Evolutionary conservation across 805 yeast genomes (phyloP).

Genomic region (Candida maesae): DNA sequence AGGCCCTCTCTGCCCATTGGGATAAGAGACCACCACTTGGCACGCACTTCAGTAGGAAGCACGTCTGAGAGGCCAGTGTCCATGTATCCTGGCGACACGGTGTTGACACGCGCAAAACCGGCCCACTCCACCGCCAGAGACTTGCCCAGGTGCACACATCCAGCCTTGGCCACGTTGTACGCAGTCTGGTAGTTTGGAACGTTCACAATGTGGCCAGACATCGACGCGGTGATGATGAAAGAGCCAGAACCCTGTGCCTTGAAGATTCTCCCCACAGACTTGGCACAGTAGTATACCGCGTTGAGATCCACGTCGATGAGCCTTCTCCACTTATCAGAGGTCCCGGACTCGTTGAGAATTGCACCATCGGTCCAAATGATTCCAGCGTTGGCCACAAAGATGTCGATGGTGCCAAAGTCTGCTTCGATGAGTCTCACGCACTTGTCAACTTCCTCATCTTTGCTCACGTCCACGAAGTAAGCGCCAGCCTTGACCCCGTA

Average conservation of each 20-base stretch:
- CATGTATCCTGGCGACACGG: slow-evolving; percentile 85
- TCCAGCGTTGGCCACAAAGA: slow-evolving; percentile 89
- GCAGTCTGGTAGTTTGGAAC: slow-evolving; percentile 84
- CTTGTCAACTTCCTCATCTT: slow-evolving; percentile 25
- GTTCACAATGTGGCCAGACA: slow-evolving; percentile 86
- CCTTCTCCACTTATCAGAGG: slow-evolving; percentile 57
- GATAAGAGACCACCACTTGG: slow-evolving; percentile 46
- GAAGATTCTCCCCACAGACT: slow-evolving; percentile 68
- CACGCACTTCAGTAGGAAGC: slow-evolving; percentile 40
- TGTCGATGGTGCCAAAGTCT: slow-evolving; percentile 74
- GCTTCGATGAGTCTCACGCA: slow-evolving; percentile 37
- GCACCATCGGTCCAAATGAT: slow-evolving; percentile 75
- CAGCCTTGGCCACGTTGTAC: slow-evolving; percentile 47
- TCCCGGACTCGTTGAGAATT: slow-evolving; percentile 36
- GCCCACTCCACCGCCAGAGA: slow-evolving; percentile 68
- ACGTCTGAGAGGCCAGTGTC: slow-evolving; percentile 60
- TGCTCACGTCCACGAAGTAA: slow-evolving; percentile 32
- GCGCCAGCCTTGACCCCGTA: slow-evolving; percentile 64
- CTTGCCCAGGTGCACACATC: slow-evolving; percentile 19
- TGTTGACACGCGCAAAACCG: slow-evolving; percentile 80
- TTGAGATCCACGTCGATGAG: slow-evolving; percentile 73
- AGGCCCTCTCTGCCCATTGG: slow-evolving; percentile 76
- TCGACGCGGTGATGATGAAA: slow-evolving; percentile 79
- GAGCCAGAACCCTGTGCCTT: slow-evolving; percentile 72
- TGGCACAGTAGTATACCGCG: slow-evolving; percentile 79